Conservation (phyloP, 2,329 filamentous ascomycete genomes). For the Arthrobotrys iridis region DNA sequence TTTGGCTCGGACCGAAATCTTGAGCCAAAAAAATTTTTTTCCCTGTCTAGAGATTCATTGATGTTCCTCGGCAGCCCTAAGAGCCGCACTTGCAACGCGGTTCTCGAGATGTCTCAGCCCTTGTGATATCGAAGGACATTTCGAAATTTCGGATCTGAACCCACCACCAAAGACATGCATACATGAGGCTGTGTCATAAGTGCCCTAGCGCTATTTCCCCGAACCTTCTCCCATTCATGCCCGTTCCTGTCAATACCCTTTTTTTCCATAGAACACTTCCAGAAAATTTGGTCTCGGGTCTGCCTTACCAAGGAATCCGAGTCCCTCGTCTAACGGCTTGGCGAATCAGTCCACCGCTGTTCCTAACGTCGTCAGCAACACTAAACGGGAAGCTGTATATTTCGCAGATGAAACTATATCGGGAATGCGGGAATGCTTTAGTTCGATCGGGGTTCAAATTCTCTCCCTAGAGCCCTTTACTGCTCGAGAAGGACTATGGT, state of each 20-base stretch:
- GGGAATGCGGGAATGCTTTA: conserved; percentile 11
- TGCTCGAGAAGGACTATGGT: too few species aligned
- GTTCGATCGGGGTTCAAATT: too few species aligned
- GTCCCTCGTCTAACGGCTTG: conserved; percentile 18
- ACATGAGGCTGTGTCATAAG: conserved; percentile 4
- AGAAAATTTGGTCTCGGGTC: too few species aligned
- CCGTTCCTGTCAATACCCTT: background rate
- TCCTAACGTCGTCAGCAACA: conserved; percentile 12
- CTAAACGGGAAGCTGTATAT: conserved; percentile 10
- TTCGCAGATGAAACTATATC: conserved; percentile 3
- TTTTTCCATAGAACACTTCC: background rate
- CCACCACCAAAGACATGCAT: background rate
- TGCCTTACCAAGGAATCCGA: too few species aligned
- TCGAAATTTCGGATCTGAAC: conserved; percentile 22
- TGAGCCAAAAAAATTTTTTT: conserved; percentile 8
- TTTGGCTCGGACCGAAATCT: background rate
- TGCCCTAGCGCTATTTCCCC: background rate
- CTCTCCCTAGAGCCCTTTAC: too few species aligned
- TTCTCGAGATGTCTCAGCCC: conserved; percentile 13
- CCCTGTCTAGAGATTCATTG: background rate
- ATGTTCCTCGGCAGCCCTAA: background rate
- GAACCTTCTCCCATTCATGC: background rate
- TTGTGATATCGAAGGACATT: conserved; percentile 21
- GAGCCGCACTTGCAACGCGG: background rate
- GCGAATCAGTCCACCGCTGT: background rate